Evolutionary conservation across 1,284 basidiomycete species (phyloP).

Genomic region (Papiliotrema fonsecae): DNA sequence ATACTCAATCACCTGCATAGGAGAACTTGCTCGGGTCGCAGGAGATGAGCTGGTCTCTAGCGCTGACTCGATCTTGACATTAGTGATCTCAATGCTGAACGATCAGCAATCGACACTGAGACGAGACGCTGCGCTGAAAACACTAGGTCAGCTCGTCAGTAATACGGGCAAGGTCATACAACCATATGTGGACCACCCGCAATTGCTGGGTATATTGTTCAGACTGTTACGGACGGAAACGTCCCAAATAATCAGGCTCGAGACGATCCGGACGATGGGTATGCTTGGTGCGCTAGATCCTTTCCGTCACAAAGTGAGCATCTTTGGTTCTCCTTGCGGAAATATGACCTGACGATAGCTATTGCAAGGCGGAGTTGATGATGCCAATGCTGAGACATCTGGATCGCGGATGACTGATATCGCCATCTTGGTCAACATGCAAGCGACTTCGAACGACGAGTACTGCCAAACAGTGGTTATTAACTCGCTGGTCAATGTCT

Average conservation of each 20-base stretch:
- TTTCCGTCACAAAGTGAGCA: constrained; percentile 77
- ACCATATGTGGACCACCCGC: constrained; percentile 86
- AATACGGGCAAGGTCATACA: constrained; percentile 93
- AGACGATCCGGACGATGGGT: constrained; percentile 88
- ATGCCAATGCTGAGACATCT: constrained; percentile 55
- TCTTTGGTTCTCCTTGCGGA: not conserved
- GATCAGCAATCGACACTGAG: constrained; percentile 72
- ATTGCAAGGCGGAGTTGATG: constrained; percentile 69
- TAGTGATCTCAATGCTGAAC: constrained; percentile 81
- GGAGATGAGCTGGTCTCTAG: constrained; percentile 85
- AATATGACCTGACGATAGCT: constrained; percentile 50
- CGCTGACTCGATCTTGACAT: constrained; percentile 80
- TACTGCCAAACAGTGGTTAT: constrained; percentile 98
- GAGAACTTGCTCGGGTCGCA: constrained; percentile 87
- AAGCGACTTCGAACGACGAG: constrained; percentile 71
- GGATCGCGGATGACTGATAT: constrained; percentile 55
- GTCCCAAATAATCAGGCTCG: constrained; percentile 69
- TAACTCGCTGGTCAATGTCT: constrained; percentile 77
- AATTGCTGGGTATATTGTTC: constrained; percentile 80
- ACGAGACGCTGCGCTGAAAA: constrained; percentile 89
- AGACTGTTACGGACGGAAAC: constrained; percentile 83
- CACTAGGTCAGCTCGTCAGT: constrained; percentile 90
- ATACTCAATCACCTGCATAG: constrained; percentile 88
- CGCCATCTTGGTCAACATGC: constrained; percentile 54
- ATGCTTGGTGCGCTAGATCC: constrained; percentile 97